A percentile compares a stretch with the other conserved stretches of the same genome.
phyloP scores from a whole-genome alignment of 2,329 filamentous ascomycete genomes.

The Diaporthe ilicicola region DNA sequence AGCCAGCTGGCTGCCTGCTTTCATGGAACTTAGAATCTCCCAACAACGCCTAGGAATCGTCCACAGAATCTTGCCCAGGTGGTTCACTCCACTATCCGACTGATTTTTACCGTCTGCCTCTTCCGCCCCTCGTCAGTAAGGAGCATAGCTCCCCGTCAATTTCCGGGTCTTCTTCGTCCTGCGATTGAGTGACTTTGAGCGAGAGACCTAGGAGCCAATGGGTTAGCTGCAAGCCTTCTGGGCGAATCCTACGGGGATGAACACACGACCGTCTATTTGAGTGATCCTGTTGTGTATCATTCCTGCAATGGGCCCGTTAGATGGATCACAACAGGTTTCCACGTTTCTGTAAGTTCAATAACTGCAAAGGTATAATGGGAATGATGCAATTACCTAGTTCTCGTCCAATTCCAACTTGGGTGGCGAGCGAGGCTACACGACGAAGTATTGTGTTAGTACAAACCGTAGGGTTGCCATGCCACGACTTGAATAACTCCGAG shows the following conservation, averaged over 20 bases:
- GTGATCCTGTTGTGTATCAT: background rate
- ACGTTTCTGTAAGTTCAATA: no score
- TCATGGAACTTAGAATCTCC: no score
- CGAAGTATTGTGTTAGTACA: background rate
- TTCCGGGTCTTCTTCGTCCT: background rate
- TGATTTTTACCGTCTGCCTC: background rate
- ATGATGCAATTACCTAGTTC: background rate
- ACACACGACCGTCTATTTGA: background rate
- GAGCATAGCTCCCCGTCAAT: background rate
- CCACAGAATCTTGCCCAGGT: background rate
- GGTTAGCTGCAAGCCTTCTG: background rate
- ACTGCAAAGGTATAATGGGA: no score
- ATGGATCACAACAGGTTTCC: background rate
- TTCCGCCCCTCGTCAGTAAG: background rate
- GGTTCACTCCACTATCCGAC: background rate
- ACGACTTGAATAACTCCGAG: no score
- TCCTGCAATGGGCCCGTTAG: background rate
- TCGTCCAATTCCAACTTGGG: background rate
- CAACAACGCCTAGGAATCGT: no score
- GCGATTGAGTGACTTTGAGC: background rate
- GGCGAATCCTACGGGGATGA: background rate
- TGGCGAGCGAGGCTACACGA: background rate
- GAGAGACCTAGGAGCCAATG: background rate
- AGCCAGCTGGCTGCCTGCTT: no score
- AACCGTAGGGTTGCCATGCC: no score